A percentile compares a stretch with the other conserved stretches of the same genome.
phyloP scores from a whole-genome alignment of 2,329 filamentous ascomycete genomes.

The Lachnellula willkommii region DNA sequence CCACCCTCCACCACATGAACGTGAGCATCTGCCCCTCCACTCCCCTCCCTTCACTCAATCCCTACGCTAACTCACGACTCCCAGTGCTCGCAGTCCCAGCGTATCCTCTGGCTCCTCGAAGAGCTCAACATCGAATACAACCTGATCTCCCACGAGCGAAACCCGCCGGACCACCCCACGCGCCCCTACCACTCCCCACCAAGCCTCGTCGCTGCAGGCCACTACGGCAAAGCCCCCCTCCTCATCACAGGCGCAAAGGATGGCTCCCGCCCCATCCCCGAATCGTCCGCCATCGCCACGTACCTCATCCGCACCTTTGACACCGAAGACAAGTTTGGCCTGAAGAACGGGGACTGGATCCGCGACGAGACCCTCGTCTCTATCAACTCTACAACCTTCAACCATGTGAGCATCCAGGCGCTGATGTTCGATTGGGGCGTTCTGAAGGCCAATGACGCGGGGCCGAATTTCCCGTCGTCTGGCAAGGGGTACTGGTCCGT shows the following conservation, averaged over 20 bases:
- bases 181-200: slow-evolving; percentile 54
- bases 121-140: slow-evolving; percentile 69
- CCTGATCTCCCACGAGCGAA: slow-evolving; percentile 66
- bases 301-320: slow-evolving; percentile 33
- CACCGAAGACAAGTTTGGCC: slow-evolving; percentile 24
- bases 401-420: slow-evolving; percentile 11
- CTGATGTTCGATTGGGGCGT: slow-evolving; percentile 20
- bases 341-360: slow-evolving; percentile 25
- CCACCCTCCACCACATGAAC: slow-evolving; percentile 27
- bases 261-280: slow-evolving; percentile 22
- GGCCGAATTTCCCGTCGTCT: too few relatives aligned
- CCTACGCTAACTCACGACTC: not conserved
- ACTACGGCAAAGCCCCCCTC: slow-evolving; percentile 78
- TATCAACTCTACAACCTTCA: slow-evolving; percentile 21
- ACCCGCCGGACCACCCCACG: slow-evolving; percentile 42
- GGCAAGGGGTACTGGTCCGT: slow-evolving; percentile 11
- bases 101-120: slow-evolving; percentile 64
- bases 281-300: slow-evolving; percentile 29
- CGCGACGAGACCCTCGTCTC: slow-evolving; percentile 29
- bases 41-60: not conserved
- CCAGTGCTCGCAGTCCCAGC: slow-evolving; percentile 61
- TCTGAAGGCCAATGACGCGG: too few relatives aligned
- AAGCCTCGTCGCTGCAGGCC: slow-evolving; percentile 66
- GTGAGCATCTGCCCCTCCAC: slow-evolving; percentile 11
- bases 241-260: slow-evolving; percentile 39